Conservation (phyloP, 2,329 filamentous ascomycete genomes). For the Pezicula neosporulosa region DNA sequence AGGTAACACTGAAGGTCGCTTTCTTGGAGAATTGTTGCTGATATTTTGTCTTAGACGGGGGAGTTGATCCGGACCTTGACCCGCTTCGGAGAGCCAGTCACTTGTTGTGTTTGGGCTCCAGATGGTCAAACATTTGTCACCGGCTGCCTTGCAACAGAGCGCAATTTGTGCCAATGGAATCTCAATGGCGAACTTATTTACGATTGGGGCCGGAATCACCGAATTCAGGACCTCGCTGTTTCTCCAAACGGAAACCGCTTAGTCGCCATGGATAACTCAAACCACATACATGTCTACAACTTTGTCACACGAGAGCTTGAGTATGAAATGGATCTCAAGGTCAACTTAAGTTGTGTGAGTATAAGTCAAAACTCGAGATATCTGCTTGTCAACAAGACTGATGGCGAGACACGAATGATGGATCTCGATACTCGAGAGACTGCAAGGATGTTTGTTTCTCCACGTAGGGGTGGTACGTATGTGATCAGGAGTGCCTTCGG, state of each 20-base stretch:
- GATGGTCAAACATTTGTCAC: conserved; percentile 77
- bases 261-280: conserved; percentile 70
- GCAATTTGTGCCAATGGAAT: conserved; percentile 69
- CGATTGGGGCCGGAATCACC: conserved; percentile 66
- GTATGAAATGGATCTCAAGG: conserved; percentile 67
- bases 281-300: conserved; percentile 78
- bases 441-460: conserved; percentile 67
- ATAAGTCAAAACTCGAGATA: conserved; percentile 79
- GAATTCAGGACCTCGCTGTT: conserved; percentile 82
- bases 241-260: conserved; percentile 77
- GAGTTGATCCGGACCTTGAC: conserved; percentile 59
- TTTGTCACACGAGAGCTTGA: conserved; percentile 70
- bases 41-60: conserved; percentile 49
- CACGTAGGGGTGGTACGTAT: conserved; percentile 70
- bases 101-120: conserved; percentile 83
- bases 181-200: conserved; percentile 57
- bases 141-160: conserved; percentile 66
- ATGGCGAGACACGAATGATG: conserved; percentile 74
- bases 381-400: conserved; percentile 77
- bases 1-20: conserved; percentile 43
- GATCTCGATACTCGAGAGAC: conserved; percentile 70
- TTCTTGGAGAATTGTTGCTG: conserved; percentile 7
- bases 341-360: conserved; percentile 72
- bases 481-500: conserved; percentile 84
- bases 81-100: conserved; percentile 79